These are phyloP conservation scores for Trichoderma sp. DNA, from an alignment of 2,329 filamentous ascomycete genomes.

Conservation along the genomic window DNA sequence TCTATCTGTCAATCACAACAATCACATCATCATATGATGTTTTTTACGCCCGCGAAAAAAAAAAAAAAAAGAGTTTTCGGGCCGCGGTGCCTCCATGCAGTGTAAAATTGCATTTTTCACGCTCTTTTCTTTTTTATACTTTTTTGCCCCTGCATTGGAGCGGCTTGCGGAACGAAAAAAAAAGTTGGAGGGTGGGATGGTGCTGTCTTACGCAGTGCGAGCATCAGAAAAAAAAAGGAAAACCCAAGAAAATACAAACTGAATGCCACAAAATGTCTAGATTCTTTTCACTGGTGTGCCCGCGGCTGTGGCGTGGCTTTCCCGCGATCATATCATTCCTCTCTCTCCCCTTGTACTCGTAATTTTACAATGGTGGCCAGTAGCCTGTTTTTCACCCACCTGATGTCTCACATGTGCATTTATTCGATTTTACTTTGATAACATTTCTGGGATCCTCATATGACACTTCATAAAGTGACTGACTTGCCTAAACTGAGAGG, in stretches of 20 bases:
- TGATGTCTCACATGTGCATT: neutral
- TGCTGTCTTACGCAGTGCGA: neutral
- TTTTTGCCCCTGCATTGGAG: slow-evolving; percentile 11
- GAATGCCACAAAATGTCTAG: neutral
- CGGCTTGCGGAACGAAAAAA: neutral
- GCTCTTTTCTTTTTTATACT: neutral
- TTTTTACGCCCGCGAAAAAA: neutral
- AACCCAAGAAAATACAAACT: too few species aligned
- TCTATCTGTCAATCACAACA: neutral
- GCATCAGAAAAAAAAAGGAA: neutral
- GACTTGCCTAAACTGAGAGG: neutral
- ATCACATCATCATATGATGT: neutral
- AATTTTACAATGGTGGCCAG: neutral
- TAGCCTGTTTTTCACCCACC: neutral
- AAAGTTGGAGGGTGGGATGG: neutral
- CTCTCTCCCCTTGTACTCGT: neutral
- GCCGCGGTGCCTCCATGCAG: neutral
- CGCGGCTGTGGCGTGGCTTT: slow-evolving; percentile 12
- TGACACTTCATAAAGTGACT: neutral
- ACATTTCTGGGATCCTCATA: neutral
- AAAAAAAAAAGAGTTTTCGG: neutral
- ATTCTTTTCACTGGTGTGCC: neutral
- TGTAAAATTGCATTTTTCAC: neutral
- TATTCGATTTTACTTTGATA: neutral
- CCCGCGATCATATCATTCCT: neutral